phyloP scores from a whole-genome alignment of 2,329 filamentous ascomycete genomes.

The Curvularia hawaiiensis region DNA sequence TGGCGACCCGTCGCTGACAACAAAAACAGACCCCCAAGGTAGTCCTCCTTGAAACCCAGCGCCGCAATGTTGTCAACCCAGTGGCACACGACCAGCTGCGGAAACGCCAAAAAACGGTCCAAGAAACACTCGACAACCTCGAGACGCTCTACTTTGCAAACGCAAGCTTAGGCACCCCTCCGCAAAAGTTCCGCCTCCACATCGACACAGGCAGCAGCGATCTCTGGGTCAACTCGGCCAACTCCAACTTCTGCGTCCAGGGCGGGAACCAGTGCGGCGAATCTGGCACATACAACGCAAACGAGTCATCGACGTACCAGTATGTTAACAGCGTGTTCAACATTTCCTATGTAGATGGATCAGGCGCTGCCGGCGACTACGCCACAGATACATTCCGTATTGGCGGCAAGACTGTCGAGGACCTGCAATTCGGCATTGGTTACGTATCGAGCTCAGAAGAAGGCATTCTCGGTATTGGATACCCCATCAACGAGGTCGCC shows the following conservation, averaged over 20 bases:
- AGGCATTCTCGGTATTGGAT: slow-evolving; percentile 87
- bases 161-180: slow-evolving; percentile 62
- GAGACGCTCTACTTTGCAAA: slow-evolving; percentile 66
- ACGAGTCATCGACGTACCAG: slow-evolving; percentile 75
- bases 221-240: slow-evolving; percentile 68
- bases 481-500: slow-evolving; percentile 77
- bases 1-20: neutral
- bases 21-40: slow-evolving; percentile 49
- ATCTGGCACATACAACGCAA: slow-evolving; percentile 71
- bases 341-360: slow-evolving; percentile 85
- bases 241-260: slow-evolving; percentile 64
- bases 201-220: slow-evolving; percentile 69
- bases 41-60: slow-evolving; percentile 57
- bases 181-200: slow-evolving; percentile 60
- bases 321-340: slow-evolving; percentile 80
- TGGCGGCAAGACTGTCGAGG: slow-evolving; percentile 58
- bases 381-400: slow-evolving; percentile 73
- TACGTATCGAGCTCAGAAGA: slow-evolving; percentile 64
- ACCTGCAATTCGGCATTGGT: slow-evolving; percentile 75
- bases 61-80: slow-evolving; percentile 54
- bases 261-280: slow-evolving; percentile 59
- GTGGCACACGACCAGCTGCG: slow-evolving; percentile 54
- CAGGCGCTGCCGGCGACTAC: slow-evolving; percentile 78
- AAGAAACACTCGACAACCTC: slow-evolving; percentile 60
- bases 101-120: slow-evolving; percentile 50